phyloP scores from a whole-genome alignment of 1,139 yeast species.

The Maudiozyma humilis region DNA sequence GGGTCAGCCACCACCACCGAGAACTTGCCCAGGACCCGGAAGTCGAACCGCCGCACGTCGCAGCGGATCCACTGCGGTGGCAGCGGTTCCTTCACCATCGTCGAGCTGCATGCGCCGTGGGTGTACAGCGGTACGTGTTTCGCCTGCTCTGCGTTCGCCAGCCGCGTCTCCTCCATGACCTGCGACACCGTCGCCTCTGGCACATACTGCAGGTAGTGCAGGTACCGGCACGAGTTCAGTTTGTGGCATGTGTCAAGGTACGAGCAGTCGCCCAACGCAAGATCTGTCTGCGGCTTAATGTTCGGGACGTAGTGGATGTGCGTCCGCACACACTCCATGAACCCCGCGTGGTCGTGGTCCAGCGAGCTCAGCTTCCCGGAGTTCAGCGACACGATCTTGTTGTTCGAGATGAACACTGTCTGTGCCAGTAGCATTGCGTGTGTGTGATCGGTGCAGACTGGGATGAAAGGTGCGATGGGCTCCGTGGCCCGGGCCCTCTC shows the following conservation, averaged over 20 bases:
- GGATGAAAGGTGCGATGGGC: slow-evolving; percentile 38
- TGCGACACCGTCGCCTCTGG: slow-evolving; percentile 33
- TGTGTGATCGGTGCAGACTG: slow-evolving; percentile 42
- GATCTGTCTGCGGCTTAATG: slow-evolving; percentile 51
- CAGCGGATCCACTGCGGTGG: slow-evolving; percentile 86
- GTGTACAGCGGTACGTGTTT: slow-evolving; percentile 39
- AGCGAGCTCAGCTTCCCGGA: slow-evolving; percentile 19
- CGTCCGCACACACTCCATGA: slow-evolving; percentile 37
- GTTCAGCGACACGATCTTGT: slow-evolving; percentile 27
- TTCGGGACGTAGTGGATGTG: slow-evolving; percentile 61
- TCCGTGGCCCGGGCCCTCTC: slow-evolving; percentile 39
- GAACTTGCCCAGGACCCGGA: slow-evolving; percentile 66
- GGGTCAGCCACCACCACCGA: slow-evolving; percentile 88
- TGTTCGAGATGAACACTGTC: slow-evolving; percentile 23
- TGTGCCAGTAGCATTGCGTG: slow-evolving; percentile 36
- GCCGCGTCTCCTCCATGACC: slow-evolving; percentile 15
- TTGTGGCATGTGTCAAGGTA: slow-evolving; percentile 91
- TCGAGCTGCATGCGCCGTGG: slow-evolving; percentile 46
- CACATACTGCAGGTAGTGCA: slow-evolving; percentile 63
- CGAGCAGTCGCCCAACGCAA: slow-evolving; percentile 80
- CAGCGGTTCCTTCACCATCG: slow-evolving; percentile 22
- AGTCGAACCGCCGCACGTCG: slow-evolving; percentile 67
- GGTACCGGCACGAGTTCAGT: slow-evolving; percentile 66
- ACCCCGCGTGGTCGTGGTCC: slow-evolving; percentile 25
- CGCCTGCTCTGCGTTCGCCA: slow-evolving; percentile 28